Conservation (phyloP, 164 flowering plant species). For the Vitis rupestris region DNA sequence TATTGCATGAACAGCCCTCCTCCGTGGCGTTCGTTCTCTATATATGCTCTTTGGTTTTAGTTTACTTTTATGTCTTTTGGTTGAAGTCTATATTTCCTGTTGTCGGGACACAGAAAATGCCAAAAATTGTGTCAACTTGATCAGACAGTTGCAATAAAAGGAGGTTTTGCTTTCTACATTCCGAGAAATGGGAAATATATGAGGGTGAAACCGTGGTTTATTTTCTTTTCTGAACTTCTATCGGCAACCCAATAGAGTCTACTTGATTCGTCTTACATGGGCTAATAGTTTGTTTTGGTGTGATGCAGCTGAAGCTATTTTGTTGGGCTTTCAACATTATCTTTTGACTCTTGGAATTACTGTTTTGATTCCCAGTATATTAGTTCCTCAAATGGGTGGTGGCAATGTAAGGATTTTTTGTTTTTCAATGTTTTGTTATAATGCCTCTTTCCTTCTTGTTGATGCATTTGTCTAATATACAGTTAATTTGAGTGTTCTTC, state of each 20-base stretch:
- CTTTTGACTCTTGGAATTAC: slow-evolving; percentile 59
- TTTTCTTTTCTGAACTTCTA: background rate
- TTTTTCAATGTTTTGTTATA: background rate
- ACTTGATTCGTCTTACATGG: too few relatives aligned
- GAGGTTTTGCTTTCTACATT: background rate
- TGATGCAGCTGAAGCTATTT: slow-evolving; percentile 55
- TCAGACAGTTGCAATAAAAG: background rate
- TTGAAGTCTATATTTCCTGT: background rate
- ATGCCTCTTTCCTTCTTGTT: background rate
- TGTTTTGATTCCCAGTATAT: slow-evolving; percentile 56
- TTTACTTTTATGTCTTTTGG: background rate
- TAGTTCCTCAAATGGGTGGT: slow-evolving; percentile 88
- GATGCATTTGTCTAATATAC: background rate
- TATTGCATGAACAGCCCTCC: slow-evolving; percentile 59
- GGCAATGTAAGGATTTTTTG: slow-evolving; percentile 39
- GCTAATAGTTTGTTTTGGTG: background rate
- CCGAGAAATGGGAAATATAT: background rate
- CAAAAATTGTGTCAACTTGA: too few relatives aligned
- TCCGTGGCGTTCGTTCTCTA: slow-evolving; percentile 45
- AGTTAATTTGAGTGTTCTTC: background rate
- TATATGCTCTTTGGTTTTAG: background rate
- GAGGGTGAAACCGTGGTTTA: background rate
- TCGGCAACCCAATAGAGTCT: background rate
- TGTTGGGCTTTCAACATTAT: slow-evolving; percentile 77
- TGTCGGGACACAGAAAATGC: background rate